These are phyloP conservation scores for Mycena galopus DNA, from an alignment of 768 basidiomycete genomes.

Conservation along the genomic window DNA sequence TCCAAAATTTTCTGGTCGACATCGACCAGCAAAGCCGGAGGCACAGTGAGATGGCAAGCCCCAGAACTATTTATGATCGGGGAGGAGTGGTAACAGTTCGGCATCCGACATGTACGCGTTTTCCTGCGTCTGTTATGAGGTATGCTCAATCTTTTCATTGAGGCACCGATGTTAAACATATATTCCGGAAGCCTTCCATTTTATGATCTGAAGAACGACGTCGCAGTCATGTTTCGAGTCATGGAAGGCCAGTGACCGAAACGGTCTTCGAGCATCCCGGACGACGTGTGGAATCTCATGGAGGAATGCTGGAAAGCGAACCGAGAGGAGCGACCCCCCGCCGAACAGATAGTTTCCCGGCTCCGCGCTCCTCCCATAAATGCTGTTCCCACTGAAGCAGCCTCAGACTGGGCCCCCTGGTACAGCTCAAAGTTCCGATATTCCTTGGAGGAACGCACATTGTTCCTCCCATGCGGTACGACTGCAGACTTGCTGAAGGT, in stretches of 20 bases:
- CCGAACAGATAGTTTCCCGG: conserved; percentile 19
- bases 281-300: conserved; percentile 31
- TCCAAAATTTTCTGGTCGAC: conserved; percentile 35
- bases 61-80: conserved; percentile 46
- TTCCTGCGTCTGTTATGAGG: conserved; percentile 47
- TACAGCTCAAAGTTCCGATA: conserved; percentile 31
- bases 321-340: conserved; percentile 12
- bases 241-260: conserved; percentile 24
- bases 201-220: conserved; percentile 31
- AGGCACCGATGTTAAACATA: too few species aligned
- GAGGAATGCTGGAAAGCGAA: conserved; percentile 24
- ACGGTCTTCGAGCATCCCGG: conserved; percentile 8
- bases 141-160: neutral
- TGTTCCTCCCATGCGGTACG: conserved; percentile 28
- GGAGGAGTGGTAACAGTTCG: conserved; percentile 33
- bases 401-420: conserved; percentile 32
- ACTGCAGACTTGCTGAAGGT: conserved; percentile 32
- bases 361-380: conserved; percentile 22
- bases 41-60: conserved; percentile 45
- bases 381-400: conserved; percentile 17
- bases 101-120: conserved; percentile 47
- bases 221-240: conserved; percentile 37
- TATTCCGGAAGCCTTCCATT: conserved; percentile 43
- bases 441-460: conserved; percentile 33
- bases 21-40: conserved; percentile 33